Conservation (phyloP, 2,329 filamentous ascomycete species). For the Beauveria australis region DNA sequence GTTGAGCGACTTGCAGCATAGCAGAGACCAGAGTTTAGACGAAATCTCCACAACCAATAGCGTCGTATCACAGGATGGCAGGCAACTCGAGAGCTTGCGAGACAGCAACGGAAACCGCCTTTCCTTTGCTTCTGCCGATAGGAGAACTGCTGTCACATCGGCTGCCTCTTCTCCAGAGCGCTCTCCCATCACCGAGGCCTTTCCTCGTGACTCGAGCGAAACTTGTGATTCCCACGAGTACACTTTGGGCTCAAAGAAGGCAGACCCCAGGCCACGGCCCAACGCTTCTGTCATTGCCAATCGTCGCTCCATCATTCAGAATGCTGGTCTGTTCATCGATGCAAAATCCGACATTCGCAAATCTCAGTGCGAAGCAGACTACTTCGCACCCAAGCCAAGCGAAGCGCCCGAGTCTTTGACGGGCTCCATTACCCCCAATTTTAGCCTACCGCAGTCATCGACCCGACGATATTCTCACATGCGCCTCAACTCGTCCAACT, state of each 20-base stretch:
- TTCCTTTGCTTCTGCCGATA: conserved; percentile 52
- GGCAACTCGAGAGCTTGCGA: conserved; percentile 48
- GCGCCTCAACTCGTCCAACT: conserved; percentile 20
- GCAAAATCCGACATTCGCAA: conserved; percentile 22
- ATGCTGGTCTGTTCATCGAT: conserved; percentile 36
- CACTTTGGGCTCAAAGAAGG: conserved; percentile 11
- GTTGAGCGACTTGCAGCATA: conserved; percentile 19
- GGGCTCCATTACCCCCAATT: conserved; percentile 36
- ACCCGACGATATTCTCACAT: conserved; percentile 37
- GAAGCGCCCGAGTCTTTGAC: conserved; percentile 7
- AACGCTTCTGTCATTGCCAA: conserved; percentile 44
- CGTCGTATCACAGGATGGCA: conserved; percentile 49
- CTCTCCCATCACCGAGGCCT: conserved; percentile 48
- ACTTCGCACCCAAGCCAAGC: not conserved
- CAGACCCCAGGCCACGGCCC: conserved; percentile 37
- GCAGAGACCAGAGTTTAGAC: conserved; percentile 38
- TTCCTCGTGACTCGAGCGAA: conserved; percentile 22
- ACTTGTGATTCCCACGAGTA: conserved; percentile 16
- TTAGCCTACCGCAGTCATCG: conserved; percentile 42
- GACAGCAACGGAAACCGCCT: conserved; percentile 47
- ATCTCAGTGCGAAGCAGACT: conserved; percentile 8
- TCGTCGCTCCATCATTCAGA: conserved; percentile 44
- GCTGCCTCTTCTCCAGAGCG: conserved; percentile 48
- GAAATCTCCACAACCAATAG: conserved; percentile 51
- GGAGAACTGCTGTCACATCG: conserved; percentile 52